Evolutionary conservation across 1,139 yeast species (phyloP).

Genomic region (Suhomyces chickasaworum): DNA sequence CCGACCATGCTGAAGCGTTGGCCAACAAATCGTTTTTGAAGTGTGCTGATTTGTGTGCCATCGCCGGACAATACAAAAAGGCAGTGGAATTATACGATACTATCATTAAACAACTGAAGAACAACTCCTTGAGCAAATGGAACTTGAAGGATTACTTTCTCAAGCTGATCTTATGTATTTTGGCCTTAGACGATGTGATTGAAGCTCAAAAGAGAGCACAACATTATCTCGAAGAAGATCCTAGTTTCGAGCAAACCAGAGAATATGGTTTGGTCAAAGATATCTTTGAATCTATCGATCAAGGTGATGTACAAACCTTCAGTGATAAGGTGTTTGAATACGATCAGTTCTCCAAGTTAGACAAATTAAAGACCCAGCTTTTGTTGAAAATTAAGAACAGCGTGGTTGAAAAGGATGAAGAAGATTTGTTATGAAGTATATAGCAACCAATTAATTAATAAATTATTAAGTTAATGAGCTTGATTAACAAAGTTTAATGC

Average conservation of each 20-base stretch:
- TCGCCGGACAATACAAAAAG: slow-evolving; percentile 65
- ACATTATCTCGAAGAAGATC: slow-evolving; percentile 70
- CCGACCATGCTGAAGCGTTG: slow-evolving; percentile 91
- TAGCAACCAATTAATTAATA: no score
- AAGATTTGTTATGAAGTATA: slow-evolving; percentile 32
- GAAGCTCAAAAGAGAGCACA: slow-evolving; percentile 78
- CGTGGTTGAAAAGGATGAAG: slow-evolving; percentile 75
- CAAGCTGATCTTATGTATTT: slow-evolving; percentile 77
- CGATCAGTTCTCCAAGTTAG: slow-evolving; percentile 87
- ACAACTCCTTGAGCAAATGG: slow-evolving; percentile 83
- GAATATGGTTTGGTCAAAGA: slow-evolving; percentile 71
- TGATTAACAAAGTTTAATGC: no score
- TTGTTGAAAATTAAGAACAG: slow-evolving; percentile 78
- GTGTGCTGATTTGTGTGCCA: slow-evolving; percentile 89
- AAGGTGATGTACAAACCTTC: slow-evolving; percentile 77
- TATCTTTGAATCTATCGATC: slow-evolving; percentile 69
- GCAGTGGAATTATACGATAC: slow-evolving; percentile 78
- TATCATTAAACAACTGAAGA: slow-evolving; percentile 73
- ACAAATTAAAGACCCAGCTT: slow-evolving; percentile 88
- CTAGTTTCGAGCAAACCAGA: slow-evolving; percentile 74
- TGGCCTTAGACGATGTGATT: slow-evolving; percentile 82
- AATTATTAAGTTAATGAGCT: no score
- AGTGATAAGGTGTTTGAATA: slow-evolving; percentile 77
- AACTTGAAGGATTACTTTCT: slow-evolving; percentile 88
- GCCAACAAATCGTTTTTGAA: slow-evolving; percentile 86